Evolutionary conservation across 2,329 filamentous ascomycete genomes (phyloP).

Genomic region (Hypoxylon sp.): DNA sequence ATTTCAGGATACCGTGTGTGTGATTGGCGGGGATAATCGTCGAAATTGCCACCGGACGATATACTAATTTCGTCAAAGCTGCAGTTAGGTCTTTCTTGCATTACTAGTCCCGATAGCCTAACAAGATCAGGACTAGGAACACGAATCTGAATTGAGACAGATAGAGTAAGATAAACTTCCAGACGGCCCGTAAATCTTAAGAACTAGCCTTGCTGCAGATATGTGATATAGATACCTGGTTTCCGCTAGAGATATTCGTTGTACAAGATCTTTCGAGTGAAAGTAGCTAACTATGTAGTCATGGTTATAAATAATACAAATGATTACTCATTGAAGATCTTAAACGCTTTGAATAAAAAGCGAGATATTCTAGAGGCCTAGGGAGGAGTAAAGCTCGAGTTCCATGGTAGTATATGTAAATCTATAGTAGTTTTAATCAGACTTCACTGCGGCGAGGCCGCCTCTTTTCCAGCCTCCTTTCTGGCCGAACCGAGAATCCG

Average conservation of each 20-base stretch:
- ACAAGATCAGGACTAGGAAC: background rate
- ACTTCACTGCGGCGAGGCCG: background rate
- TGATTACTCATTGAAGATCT: background rate
- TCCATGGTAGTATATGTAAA: background rate
- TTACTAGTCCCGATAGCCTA: background rate
- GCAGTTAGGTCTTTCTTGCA: background rate
- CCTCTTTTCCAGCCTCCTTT: background rate
- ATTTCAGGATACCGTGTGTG: background rate
- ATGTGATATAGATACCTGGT: background rate
- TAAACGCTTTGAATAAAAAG: too few species aligned
- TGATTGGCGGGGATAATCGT: background rate
- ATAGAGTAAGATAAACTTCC: background rate
- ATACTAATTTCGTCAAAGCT: background rate
- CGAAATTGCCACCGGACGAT: background rate
- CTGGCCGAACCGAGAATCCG: background rate
- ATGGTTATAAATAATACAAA: background rate
- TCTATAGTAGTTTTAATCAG: background rate
- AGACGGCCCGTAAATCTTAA: background rate
- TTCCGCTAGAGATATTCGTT: background rate
- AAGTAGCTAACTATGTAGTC: background rate
- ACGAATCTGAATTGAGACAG: conserved; percentile 1
- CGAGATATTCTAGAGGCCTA: background rate
- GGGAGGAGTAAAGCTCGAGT: background rate
- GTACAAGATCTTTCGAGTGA: background rate
- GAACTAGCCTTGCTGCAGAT: too few species aligned